These are phyloP conservation scores for Sporobolomyces pararoseus DNA, from an alignment of 768 basidiomycete genomes.

Conservation along the genomic window DNA sequence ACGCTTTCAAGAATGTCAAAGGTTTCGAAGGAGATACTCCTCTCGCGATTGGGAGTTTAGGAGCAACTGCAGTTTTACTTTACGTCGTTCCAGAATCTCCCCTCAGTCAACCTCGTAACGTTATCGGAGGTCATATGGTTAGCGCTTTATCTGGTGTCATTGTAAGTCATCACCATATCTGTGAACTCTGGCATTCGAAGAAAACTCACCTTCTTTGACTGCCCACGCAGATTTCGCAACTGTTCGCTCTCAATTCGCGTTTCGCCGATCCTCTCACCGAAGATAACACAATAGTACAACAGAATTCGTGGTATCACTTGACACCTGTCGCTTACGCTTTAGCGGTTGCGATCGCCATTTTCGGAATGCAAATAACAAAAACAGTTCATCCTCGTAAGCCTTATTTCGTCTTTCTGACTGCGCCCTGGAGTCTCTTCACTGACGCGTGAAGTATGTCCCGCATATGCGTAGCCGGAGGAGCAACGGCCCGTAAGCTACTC, in stretches of 20 bases:
- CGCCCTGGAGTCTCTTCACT: not conserved
- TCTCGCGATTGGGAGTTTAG: conserved; percentile 25
- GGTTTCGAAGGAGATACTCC: conserved; percentile 8
- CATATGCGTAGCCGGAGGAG: conserved; percentile 1
- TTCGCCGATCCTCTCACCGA: not conserved
- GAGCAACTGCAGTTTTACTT: conserved; percentile 35
- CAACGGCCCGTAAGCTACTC: not conserved
- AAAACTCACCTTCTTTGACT: no score
- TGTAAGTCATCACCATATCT: conserved; percentile 4
- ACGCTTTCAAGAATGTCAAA: conserved; percentile 5
- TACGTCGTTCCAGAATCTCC: conserved; percentile 34
- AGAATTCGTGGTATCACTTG: conserved; percentile 1
- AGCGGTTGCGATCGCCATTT: conserved; percentile 2
- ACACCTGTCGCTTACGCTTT: conserved; percentile 21
- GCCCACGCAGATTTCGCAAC: conserved; percentile 12
- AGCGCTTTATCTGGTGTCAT: conserved; percentile 21
- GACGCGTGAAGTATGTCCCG: not conserved
- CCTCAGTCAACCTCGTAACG: conserved; percentile 22
- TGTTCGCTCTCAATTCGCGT: conserved; percentile 16
- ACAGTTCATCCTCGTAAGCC: conserved; percentile 34
- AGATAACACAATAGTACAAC: conserved; percentile 4
- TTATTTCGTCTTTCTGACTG: no score
- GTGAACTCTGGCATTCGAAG: not conserved
- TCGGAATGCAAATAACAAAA: conserved; percentile 34
- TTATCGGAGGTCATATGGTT: conserved; percentile 31